Evolutionary conservation across 2,329 filamentous ascomycete species (phyloP).

Genomic region (Neofusicoccum umdonicola): DNA sequence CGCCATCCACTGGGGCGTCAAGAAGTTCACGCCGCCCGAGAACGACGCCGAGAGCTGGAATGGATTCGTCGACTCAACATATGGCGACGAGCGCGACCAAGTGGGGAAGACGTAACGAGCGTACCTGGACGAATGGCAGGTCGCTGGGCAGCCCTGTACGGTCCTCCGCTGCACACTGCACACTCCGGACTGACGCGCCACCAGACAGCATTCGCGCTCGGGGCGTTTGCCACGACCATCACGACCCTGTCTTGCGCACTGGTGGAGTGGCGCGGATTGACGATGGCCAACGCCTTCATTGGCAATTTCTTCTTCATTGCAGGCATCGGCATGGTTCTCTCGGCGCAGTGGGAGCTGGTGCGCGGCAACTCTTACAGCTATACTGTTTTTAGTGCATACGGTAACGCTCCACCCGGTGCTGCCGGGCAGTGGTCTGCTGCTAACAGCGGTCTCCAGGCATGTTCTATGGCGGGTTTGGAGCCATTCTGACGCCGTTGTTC

Average conservation of each 20-base stretch:
- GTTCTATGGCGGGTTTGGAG: constrained; percentile 51
- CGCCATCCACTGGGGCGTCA: constrained; percentile 1
- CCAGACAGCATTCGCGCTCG: constrained; percentile 50
- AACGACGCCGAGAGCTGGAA: constrained; percentile 15
- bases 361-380: constrained; percentile 39
- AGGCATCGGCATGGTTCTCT: no score
- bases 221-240: constrained; percentile 19
- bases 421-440: no score
- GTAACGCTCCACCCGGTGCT: no score
- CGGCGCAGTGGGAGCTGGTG: constrained; percentile 56
- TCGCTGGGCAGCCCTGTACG: background rate
- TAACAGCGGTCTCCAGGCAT: constrained; percentile 30
- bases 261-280: constrained; percentile 55
- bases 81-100: constrained; percentile 9
- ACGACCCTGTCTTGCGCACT: constrained; percentile 24
- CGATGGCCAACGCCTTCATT: constrained; percentile 21
- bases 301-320: no score
- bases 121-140: background rate
- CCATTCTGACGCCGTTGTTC: constrained; percentile 48
- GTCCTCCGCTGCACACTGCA: background rate
- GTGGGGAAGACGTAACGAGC: background rate
- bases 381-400: constrained; percentile 44
- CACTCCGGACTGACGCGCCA: background rate
- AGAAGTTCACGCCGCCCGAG: constrained; percentile 9
- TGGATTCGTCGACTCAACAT: constrained; percentile 11